phyloP scores from a whole-genome alignment of 2,329 filamentous ascomycete species.

The Harringtonia aguacate region DNA sequence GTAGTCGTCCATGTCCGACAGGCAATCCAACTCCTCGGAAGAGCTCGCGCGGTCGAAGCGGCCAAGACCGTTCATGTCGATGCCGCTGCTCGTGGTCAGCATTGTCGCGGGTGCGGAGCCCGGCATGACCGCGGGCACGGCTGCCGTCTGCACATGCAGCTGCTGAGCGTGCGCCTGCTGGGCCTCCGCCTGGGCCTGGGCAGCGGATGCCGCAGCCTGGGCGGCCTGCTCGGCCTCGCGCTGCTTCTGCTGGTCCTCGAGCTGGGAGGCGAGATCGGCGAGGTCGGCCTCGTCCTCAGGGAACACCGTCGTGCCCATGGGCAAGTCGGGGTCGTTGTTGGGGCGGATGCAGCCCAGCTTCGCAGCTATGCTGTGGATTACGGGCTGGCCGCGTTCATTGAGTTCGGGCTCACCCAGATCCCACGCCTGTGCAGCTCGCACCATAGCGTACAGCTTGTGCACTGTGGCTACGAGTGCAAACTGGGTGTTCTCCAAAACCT shows the following conservation, averaged over 20 bases:
- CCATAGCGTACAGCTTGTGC: slow-evolving; percentile 55
- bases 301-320: slow-evolving; percentile 42
- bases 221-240: slow-evolving; percentile 22
- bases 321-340: slow-evolving; percentile 49
- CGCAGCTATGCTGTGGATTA: slow-evolving; percentile 55
- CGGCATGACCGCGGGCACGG: background rate
- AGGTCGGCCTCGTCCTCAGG: slow-evolving; percentile 51
- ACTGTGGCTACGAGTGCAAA: slow-evolving; percentile 54
- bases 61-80: slow-evolving; percentile 11
- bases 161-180: slow-evolving; percentile 16
- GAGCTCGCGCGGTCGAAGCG: slow-evolving; percentile 40
- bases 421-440: slow-evolving; percentile 47
- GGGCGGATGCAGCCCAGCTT: slow-evolving; percentile 54
- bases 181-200: slow-evolving; percentile 9
- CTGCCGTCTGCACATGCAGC: background rate
- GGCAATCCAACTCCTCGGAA: slow-evolving; percentile 43
- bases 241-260: slow-evolving; percentile 36
- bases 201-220: slow-evolving; percentile 12
- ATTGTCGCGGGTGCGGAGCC: slow-evolving; percentile 9
- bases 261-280: slow-evolving; percentile 42
- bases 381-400: slow-evolving; percentile 51
- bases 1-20: slow-evolving; percentile 42
- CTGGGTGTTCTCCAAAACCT: slow-evolving; percentile 55
- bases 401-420: slow-evolving; percentile 52
- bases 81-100: slow-evolving; percentile 14